Percentiles rank a stretch among this genome's conserved stretches.
phyloP scores from a whole-genome alignment of 371 early-diverging fungal genomes.

The Mucor saturninus region DNA sequence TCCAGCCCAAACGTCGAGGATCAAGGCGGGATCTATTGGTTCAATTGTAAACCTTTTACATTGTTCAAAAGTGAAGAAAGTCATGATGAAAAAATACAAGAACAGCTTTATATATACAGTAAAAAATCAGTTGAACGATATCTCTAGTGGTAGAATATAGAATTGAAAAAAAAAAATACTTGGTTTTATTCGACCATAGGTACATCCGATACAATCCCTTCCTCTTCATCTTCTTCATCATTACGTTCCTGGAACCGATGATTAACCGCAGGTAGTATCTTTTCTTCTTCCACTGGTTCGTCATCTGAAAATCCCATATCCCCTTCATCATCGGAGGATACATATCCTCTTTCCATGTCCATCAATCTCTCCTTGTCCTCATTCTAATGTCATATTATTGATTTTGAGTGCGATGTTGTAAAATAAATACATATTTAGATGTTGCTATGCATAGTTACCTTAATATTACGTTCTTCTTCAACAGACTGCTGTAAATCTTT shows the following conservation, averaged over 20 bases:
- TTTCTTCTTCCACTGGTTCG: slow-evolving; percentile 18
- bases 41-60: slow-evolving; percentile 12
- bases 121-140: slow-evolving; percentile 10
- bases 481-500: slow-evolving; percentile 40
- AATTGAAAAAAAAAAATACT: background rate
- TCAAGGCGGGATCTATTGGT: slow-evolving; percentile 13
- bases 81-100: slow-evolving; percentile 2
- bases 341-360: slow-evolving; percentile 50
- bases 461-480: slow-evolving; percentile 40
- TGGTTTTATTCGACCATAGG: slow-evolving; percentile 25
- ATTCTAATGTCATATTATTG: slow-evolving; percentile 17
- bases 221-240: slow-evolving; percentile 31
- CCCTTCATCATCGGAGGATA: slow-evolving; percentile 45
- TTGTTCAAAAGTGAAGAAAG: slow-evolving; percentile 2
- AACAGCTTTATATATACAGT: background rate
- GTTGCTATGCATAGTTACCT: slow-evolving; percentile 9
- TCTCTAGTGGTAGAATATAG: background rate
- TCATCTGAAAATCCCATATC: slow-evolving; percentile 23
- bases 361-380: slow-evolving; percentile 39
- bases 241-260: slow-evolving; percentile 33
- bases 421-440: background rate
- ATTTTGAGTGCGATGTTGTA: background rate
- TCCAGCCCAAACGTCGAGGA: slow-evolving; percentile 3
- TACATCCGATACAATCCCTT: slow-evolving; percentile 29
- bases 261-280: slow-evolving; percentile 3